Base-by-base conservation (phyloP, 768 basidiomycete species). In the Boletus insuetus region DNA sequence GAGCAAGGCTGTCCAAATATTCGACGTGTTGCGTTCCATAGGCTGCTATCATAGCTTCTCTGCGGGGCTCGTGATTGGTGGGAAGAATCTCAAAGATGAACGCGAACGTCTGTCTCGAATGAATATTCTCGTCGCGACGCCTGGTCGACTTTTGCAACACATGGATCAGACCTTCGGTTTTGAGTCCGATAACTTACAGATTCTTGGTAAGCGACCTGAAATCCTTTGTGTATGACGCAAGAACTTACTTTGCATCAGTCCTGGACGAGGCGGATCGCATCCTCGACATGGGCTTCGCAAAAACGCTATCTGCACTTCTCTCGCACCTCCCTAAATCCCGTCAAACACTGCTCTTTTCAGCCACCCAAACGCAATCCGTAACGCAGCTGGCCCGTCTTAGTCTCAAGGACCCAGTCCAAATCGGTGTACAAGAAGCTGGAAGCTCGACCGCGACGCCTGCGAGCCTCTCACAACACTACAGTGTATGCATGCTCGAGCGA, bases 101-200 rank as follows among this genome's bases (percentile, higher is more conserved):
- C 78, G 84, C 37, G 94, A 95, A 20, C 80, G 96, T 8, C 72
- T 99, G 41, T 80, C 87, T 11, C 81, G 91, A 40, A 98, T 98
- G 94, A 99, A 99, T 64, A 97, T 99, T 54, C 82, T 99, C n/a
- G 91, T 99, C 16, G 96, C 96, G 3, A 98, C 96, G 5, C 96
- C 96, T 6, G 96, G 96, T 24, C 82, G 96, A 43, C 76, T 99
- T 41, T 75, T 99, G 43, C 97, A 99, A 64, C 97, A 99, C 70
- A 90, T 99, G 88, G 97, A 98, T 68, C 94, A 98, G 71, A 98
- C 97, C 4, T 82, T 94, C 51, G 95, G 95, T 1, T 97, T 99
- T 59, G 94, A 94, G 54, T 84, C 85, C 26, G 87, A 89, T 59
- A 92, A 93, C 65, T 74, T 99, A n/a, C 94, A 98, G 69, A 67